phyloP scores from a whole-genome alignment of 73 alveolate genomes.

The Paramecium caudatum region DNA sequence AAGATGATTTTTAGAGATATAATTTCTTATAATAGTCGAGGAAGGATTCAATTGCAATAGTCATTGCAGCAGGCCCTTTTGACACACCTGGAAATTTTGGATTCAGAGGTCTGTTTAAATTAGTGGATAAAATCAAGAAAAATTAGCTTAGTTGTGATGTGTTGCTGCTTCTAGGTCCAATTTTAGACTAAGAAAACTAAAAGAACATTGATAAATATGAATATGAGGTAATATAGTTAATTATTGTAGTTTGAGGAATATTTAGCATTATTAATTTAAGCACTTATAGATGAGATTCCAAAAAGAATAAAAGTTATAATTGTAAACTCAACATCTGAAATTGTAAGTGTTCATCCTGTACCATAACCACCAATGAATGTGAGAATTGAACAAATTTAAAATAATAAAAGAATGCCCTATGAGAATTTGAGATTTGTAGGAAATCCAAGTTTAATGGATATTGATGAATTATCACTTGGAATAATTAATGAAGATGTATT shows the following conservation, averaged over 20 bases:
- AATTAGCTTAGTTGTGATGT: not conserved
- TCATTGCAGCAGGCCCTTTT: slow-evolving; percentile 30
- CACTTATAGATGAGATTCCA: not conserved
- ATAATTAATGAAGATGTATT: slow-evolving; percentile 13
- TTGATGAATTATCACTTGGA: slow-evolving; percentile 4
- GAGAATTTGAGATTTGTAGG: slow-evolving; percentile 1
- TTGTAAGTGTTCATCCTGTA: not conserved
- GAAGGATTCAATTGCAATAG: not conserved
- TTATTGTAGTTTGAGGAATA: slow-evolving; percentile 1
- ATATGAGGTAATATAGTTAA: not conserved
- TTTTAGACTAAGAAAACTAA: not conserved
- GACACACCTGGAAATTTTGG: slow-evolving; percentile 5
- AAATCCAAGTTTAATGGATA: not conserved
- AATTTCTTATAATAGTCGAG: not conserved
- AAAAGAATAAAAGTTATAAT: not conserved
- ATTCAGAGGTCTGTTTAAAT: not conserved
- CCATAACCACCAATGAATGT: not conserved
- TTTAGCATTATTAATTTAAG: not conserved
- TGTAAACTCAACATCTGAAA: not conserved
- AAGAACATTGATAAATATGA: not conserved
- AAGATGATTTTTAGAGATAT: not conserved
- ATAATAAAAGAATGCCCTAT: too few species aligned
- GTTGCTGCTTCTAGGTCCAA: not conserved
- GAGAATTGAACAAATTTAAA: not conserved
- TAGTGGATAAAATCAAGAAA: not conserved